These are phyloP conservation scores for Cladosporium cucumerinum DNA, from an alignment of 2,329 filamentous ascomycete genomes.

Conservation along the genomic window DNA sequence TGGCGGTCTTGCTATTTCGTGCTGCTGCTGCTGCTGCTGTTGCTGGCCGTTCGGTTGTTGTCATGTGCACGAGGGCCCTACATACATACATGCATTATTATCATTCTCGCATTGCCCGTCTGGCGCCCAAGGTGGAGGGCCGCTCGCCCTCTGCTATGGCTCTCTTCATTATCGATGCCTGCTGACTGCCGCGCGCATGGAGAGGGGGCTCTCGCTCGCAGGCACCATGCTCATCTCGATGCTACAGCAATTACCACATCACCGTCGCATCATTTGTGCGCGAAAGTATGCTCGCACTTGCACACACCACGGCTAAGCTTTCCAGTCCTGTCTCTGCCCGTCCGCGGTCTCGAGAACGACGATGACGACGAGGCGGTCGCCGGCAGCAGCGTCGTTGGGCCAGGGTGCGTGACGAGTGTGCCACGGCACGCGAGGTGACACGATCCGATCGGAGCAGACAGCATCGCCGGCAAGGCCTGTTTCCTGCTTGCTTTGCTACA, in stretches of 20 bases:
- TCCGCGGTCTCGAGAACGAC: not conserved
- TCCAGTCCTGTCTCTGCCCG: not conserved
- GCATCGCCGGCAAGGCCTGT: not conserved
- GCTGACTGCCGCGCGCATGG: not conserved
- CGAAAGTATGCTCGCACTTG: not conserved
- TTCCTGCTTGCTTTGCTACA: not conserved
- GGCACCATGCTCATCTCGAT: not conserved
- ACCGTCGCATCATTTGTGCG: not conserved
- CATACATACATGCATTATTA: not conserved
- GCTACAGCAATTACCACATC: not conserved
- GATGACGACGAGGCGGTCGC: conserved; percentile 7
- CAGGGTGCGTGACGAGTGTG: not conserved
- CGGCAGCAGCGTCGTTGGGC: conserved; percentile 2
- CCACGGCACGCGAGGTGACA: conserved; percentile 6
- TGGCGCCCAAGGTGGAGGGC: not conserved
- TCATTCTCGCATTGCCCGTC: not conserved
- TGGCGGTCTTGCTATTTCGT: not conserved
- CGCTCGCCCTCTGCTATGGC: not conserved
- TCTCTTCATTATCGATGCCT: not conserved
- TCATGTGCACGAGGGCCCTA: not conserved
- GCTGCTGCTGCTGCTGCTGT: not conserved
- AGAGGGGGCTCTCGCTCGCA: not conserved
- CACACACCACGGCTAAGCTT: not conserved
- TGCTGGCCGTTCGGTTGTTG: not conserved
- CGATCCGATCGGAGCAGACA: conserved; percentile 7